Conservation (phyloP, 2,329 filamentous ascomycete species). For the Endothia cerciana region DNA sequence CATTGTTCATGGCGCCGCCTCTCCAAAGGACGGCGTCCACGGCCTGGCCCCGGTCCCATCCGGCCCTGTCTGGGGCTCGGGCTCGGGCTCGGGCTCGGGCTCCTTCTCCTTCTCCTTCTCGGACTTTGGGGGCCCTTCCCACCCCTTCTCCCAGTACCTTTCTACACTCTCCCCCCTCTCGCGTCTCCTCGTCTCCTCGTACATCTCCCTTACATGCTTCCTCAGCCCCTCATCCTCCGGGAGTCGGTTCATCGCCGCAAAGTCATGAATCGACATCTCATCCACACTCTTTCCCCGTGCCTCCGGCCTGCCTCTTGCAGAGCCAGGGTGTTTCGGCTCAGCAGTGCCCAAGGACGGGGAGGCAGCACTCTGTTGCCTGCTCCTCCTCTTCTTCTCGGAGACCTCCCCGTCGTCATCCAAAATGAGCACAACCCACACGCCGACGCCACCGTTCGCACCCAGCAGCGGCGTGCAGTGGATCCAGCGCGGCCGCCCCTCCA, state of each 20-base stretch:
- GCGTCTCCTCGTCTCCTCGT: slow-evolving; percentile 19
- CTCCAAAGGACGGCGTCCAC: too few species aligned
- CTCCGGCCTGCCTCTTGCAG: not conserved
- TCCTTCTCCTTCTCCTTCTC: not conserved
- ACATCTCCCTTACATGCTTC: slow-evolving; percentile 18
- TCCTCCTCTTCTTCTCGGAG: not conserved
- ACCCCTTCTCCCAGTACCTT: slow-evolving; percentile 2
- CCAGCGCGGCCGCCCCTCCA: slow-evolving; percentile 68
- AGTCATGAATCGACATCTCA: slow-evolving; percentile 20
- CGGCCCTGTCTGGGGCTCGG: too few species aligned
- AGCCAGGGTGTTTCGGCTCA: not conserved
- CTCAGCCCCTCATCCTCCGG: slow-evolving; percentile 23
- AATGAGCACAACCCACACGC: slow-evolving; percentile 79
- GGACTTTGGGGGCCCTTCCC: not conserved
- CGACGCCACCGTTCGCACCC: slow-evolving; percentile 67
- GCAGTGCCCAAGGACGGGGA: not conserved
- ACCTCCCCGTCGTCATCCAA: slow-evolving; percentile 56
- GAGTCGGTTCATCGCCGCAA: slow-evolving; percentile 14
- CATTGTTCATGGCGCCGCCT: too few species aligned
- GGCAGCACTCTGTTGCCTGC: not conserved
- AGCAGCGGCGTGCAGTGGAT: slow-evolving; percentile 77
- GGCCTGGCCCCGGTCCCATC: too few species aligned
- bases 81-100: too few species aligned
- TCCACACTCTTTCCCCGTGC: slow-evolving; percentile 8
- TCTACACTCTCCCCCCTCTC: slow-evolving; percentile 13